Evolutionary conservation across 2,329 filamentous ascomycete genomes (phyloP), one percentile per base, ranked within the genome.

Genomic region (Bipolaris oryzae): DNA sequence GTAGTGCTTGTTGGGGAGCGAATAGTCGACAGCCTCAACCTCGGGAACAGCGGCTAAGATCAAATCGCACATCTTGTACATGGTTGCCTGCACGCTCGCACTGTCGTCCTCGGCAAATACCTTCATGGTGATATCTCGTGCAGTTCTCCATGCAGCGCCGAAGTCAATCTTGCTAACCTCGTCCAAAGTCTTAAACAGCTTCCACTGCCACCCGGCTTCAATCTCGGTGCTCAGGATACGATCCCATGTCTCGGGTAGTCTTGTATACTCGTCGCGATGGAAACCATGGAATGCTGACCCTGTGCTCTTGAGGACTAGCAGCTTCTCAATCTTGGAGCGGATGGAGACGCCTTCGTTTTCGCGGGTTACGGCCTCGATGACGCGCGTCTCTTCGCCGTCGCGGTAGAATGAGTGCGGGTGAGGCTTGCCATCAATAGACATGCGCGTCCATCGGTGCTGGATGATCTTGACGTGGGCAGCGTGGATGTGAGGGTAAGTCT

Each of bases 1-100:
- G 81, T 97, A 98, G 80, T 99, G 95, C 82, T 97, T 98, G 83
- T 99, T 99, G 10, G 95, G 95, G 71, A 99, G 83, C 7, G 89
- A 83, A 75, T 97, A 98, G 68, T 89, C 85, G 39, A 95, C 91
- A 20, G 84, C 82, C 42, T 89, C 85, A 20, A 92, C 85, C 62
- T 88, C 82, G 13, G 92, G 89, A 21, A 88, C 90, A 20, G 83
- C 86, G 7, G 85, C 89, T 50, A 99, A 82, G 66, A 99, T 96
- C 76, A 89, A 82, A 76, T 94, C 89, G 69, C 86, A 88, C 94
- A 99, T 99, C 82, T 97, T 96, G 82, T 97, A 99, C 95, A 99
- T 98, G 59, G 94, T 98, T 69, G 88, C 89, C 80, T 99, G 95
- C 21, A 99, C 95, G 69, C 91, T 96, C 44, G 95, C 91, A 70